Evolutionary conservation across 2,329 filamentous ascomycete genomes (phyloP).

Genomic region (Trematosphaeria pertusa): DNA sequence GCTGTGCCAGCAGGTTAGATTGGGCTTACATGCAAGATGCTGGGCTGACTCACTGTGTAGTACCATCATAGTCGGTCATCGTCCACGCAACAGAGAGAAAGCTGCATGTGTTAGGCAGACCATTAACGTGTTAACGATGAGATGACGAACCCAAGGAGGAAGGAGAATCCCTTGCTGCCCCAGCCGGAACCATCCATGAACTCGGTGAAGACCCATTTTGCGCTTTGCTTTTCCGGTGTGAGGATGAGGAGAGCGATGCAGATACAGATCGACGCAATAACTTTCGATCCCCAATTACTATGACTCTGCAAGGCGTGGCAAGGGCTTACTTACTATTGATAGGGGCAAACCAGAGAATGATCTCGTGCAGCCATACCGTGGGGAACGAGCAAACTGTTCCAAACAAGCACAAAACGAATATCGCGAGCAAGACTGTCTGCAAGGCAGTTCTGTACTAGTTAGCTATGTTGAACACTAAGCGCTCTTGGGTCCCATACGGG

Average conservation of each 20-base stretch:
- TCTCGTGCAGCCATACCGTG: constrained; percentile 65
- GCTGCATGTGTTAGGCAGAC: constrained; percentile 35
- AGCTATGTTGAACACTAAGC: neutral
- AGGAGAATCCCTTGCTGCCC: constrained; percentile 67
- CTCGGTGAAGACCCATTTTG: constrained; percentile 67
- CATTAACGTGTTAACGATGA: neutral
- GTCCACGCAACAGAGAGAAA: constrained; percentile 66
- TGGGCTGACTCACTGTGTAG: constrained; percentile 61
- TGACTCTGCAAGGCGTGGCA: neutral
- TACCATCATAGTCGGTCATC: constrained; percentile 74
- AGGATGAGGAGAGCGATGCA: constrained; percentile 65
- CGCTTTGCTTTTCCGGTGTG: constrained; percentile 65
- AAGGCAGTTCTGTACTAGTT: constrained; percentile 57
- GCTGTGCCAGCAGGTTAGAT: constrained; percentile 44
- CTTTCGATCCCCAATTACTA: constrained; percentile 27
- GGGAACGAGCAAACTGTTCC: constrained; percentile 69
- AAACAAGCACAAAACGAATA: constrained; percentile 62
- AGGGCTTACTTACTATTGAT: constrained; percentile 62
- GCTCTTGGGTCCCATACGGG: constrained; percentile 55
- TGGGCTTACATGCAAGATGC: constrained; percentile 24
- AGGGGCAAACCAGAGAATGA: constrained; percentile 70
- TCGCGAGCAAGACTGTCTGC: constrained; percentile 65
- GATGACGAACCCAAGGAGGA: constrained; percentile 62
- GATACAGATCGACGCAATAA: constrained; percentile 66
- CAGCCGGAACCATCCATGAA: constrained; percentile 69